Evolutionary conservation across 164 flowering plant genomes (phyloP), one percentile per base, ranked within the genome.

Genomic region (Sedum album): DNA sequence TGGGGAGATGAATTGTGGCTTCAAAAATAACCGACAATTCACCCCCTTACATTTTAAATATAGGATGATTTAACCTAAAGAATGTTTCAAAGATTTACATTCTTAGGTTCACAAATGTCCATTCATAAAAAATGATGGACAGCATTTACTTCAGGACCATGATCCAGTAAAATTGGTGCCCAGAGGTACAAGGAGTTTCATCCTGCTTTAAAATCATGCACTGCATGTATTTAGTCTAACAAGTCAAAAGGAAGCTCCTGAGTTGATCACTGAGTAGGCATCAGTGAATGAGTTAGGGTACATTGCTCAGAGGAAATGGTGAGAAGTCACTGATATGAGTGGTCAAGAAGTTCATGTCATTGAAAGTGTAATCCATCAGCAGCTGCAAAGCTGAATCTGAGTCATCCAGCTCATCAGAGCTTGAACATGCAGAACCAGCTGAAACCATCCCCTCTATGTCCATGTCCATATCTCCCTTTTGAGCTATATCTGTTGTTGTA

Each of bases 271-370:
- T 23, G 26, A 6, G n/a, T n/a, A 9, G 41, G 41, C 4, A 38
- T 38, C 6, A 9, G 41, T 4, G 25, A n/a, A 20, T 0, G 55
- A 49, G 7, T 49, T n/a, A 49, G 25, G 55, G 55, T 1, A n/a
- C 6, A n/a, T 49, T 49, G 23, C 25, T n/a, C 5, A 55, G 31
- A 7, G 60, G 60, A 25, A 55, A 55, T 11, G 60, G 13, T 5
- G 10, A 10, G 28, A 21, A 55, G 57, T 67, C 67, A 51, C 82
- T 82, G 17, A 68, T 39, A 7, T 79, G 74, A 41, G 72, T 84
- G 69, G 81, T 86, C 55, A 90, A 80, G 83, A 88, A 90, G 77
- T 86, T 84, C 89, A 91, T 83, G 68, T 93, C 97, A 33, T 79
- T 70, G 38, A 79, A 67, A 0, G 91, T 88, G 68, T 80, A 88